A percentile compares a stretch with the other conserved stretches of the same genome.
Evolutionary conservation across 2,329 filamentous ascomycete species (phyloP).

Genomic region (Exophiala bonariae): DNA sequence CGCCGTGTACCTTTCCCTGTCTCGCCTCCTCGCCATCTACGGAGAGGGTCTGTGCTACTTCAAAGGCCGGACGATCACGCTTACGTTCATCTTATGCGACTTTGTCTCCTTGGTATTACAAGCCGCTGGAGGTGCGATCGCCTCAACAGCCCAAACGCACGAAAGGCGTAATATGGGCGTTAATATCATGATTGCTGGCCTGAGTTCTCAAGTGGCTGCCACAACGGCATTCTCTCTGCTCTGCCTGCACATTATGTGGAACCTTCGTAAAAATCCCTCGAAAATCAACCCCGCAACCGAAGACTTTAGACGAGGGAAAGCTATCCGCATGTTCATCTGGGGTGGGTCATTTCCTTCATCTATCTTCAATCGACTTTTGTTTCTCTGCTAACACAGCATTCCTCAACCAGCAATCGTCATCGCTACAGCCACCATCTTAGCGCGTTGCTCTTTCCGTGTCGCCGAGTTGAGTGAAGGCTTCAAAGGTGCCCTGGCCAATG

Average conservation of each 20-base stretch:
- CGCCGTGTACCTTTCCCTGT: constrained; percentile 64
- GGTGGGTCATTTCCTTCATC: neutral
- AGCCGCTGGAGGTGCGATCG: constrained; percentile 54
- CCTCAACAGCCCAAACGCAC: constrained; percentile 36
- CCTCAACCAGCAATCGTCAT: constrained; percentile 4
- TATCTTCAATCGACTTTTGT: neutral
- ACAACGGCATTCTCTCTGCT: constrained; percentile 4
- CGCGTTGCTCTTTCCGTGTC: constrained; percentile 49
- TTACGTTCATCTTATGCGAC: constrained; percentile 58
- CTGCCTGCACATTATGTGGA: constrained; percentile 8
- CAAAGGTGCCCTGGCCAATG: constrained; percentile 44
- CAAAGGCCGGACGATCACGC: constrained; percentile 5
- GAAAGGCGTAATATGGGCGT: constrained; percentile 18
- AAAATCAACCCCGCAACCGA: neutral
- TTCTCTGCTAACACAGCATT: neutral
- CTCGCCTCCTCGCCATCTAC: constrained; percentile 49
- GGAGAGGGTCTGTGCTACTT: constrained; percentile 14
- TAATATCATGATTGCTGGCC: constrained; percentile 43
- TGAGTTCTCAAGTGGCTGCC: constrained; percentile 38
- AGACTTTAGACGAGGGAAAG: neutral
- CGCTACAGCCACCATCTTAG: constrained; percentile 44
- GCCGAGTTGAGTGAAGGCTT: constrained; percentile 49
- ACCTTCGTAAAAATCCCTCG: constrained; percentile 1
- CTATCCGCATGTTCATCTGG: constrained; percentile 3
- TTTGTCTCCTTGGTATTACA: constrained; percentile 57